Conservation (phyloP, 768 basidiomycete species). For the Mycena amicta region DNA sequence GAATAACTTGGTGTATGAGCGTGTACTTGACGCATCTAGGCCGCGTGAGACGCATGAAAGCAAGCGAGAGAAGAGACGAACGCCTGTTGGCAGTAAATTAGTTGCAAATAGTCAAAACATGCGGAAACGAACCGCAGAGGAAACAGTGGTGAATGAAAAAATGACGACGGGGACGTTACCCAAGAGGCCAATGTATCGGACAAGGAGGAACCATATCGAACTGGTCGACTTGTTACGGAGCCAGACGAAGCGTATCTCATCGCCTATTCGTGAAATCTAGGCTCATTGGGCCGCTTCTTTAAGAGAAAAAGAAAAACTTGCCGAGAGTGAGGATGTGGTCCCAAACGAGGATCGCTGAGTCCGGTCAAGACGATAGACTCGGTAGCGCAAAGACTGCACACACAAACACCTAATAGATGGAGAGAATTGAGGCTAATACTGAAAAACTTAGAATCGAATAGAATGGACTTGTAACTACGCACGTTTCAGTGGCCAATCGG, state of each 20-base stretch:
- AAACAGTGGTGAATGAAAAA: neutral
- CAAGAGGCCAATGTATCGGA: neutral
- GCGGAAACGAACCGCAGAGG: too few species aligned
- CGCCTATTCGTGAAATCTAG: neutral
- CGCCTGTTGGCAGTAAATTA: too few species aligned
- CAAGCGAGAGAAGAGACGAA: neutral
- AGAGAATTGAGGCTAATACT: neutral
- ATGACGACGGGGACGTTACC: neutral
- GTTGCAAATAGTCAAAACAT: too few species aligned
- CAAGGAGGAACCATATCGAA: neutral
- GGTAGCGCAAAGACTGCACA: too few species aligned
- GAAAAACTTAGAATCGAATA: too few species aligned
- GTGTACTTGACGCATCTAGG: neutral
- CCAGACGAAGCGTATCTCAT: neutral
- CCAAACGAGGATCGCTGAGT: neutral
- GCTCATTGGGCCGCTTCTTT: neutral
- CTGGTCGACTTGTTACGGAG: neutral
- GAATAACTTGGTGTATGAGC: neutral
- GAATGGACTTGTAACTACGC: too few species aligned
- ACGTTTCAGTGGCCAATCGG: too few species aligned
- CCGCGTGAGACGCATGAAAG: neutral
- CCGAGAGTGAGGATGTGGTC: neutral
- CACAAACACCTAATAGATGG: neutral
- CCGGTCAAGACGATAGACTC: too few species aligned
- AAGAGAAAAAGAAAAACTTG: neutral